These are phyloP conservation scores for Sutorius australiensis DNA, from an alignment of 768 basidiomycete species.

Conservation along the genomic window DNA sequence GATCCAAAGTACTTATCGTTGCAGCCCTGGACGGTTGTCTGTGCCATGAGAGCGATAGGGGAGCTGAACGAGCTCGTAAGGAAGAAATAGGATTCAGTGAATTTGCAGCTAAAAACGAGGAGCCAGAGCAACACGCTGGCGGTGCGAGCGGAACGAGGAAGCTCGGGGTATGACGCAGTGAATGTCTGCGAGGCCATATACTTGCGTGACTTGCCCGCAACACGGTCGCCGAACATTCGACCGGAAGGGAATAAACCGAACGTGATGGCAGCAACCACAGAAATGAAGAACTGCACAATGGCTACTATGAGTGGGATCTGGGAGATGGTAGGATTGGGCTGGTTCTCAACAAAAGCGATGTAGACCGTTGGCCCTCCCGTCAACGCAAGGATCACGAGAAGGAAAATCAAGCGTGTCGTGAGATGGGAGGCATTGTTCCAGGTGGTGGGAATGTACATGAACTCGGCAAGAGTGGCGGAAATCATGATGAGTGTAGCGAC, in stretches of 20 bases:
- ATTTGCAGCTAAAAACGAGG: conserved; percentile 95
- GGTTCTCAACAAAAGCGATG: conserved; percentile 79
- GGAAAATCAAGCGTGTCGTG: conserved; percentile 87
- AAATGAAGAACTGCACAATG: conserved; percentile 92
- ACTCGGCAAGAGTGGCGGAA: conserved; percentile 88
- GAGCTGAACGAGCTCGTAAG: conserved; percentile 94
- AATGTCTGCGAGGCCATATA: conserved; percentile 99
- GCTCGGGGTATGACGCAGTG: conserved; percentile 91
- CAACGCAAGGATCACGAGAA: conserved; percentile 86
- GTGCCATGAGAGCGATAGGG: conserved; percentile 95
- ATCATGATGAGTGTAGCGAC: conserved; percentile 95
- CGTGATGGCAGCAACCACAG: conserved; percentile 72
- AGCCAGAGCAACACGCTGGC: conserved; percentile 89
- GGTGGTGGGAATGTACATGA: conserved; percentile 94
- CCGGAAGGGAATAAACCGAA: conserved; percentile 94
- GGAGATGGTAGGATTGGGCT: conserved; percentile 41
- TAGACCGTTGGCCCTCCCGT: conserved; percentile 94
- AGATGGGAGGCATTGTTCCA: conserved; percentile 99
- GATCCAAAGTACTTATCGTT: conserved; percentile 78
- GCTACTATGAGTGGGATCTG: conserved; percentile 86
- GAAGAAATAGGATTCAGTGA: conserved; percentile 97
- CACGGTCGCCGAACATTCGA: conserved; percentile 97
- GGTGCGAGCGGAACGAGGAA: conserved; percentile 65
- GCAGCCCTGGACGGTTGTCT: conserved; percentile 90
- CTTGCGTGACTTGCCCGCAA: conserved; percentile 95